Conservation (phyloP, 2,329 filamentous ascomycete genomes). For the Didymosphaeria variabile region DNA sequence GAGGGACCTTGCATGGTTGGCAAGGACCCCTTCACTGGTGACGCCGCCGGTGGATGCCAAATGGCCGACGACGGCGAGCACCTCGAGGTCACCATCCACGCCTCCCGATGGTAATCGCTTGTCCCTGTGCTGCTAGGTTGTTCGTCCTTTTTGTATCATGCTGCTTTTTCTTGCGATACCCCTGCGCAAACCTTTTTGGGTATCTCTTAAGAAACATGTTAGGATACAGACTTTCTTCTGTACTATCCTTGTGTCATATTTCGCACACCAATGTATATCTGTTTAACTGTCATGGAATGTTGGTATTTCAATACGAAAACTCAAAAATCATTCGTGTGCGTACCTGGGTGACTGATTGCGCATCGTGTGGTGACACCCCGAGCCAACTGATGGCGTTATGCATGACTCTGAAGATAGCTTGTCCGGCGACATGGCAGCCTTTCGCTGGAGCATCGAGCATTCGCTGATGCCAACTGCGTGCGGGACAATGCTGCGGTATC, state of each 20-base stretch:
- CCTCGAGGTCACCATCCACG: conserved; percentile 36
- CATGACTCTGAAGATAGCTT: too few relatives aligned
- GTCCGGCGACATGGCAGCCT: too few relatives aligned
- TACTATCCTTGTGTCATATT: conserved; percentile 14
- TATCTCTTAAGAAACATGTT: conserved; percentile 26
- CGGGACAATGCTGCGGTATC: too few relatives aligned
- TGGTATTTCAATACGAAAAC: conserved; percentile 21
- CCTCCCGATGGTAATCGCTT: conserved; percentile 13
- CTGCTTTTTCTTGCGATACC: conserved; percentile 35
- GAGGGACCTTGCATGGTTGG: conserved; percentile 37
- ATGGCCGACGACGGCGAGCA: conserved; percentile 38
- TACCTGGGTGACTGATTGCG: not conserved
- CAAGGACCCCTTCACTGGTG: conserved; percentile 38
- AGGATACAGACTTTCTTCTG: conserved; percentile 25
- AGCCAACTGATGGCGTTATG: too few relatives aligned
- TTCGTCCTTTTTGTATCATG: conserved; percentile 29
- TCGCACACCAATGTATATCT: conserved; percentile 34
- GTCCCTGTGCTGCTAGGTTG: conserved; percentile 22
- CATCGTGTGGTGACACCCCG: not conserved
- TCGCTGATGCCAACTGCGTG: too few relatives aligned
- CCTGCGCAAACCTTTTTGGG: conserved; percentile 23
- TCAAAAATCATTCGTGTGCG: conserved; percentile 19
- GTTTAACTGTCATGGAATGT: conserved; percentile 37
- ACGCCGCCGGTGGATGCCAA: conserved; percentile 43
- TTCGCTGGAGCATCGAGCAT: too few relatives aligned